A percentile compares a stretch with the other conserved stretches of the same genome.
Evolutionary conservation across 192 early-diverging fungal species (phyloP).

Genomic region (Rhizophagus prolifer): DNA sequence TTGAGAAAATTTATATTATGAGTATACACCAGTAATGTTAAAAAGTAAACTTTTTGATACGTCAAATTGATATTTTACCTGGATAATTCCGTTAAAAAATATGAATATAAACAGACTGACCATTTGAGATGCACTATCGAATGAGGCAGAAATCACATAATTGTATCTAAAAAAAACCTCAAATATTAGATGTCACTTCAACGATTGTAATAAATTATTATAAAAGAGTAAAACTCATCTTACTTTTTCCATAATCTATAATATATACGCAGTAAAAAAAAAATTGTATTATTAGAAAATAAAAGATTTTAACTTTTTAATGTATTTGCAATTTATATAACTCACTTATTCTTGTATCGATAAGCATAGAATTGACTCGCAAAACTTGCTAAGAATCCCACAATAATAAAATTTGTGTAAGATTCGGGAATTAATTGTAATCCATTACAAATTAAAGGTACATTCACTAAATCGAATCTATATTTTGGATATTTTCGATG

Average conservation of each 20-base stretch:
- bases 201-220: neutral
- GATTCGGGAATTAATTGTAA: neutral
- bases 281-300: neutral
- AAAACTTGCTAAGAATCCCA: conserved; percentile 2
- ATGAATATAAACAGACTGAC: conserved; percentile 46
- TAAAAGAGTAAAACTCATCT: neutral
- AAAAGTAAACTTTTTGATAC: neutral
- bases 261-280: neutral
- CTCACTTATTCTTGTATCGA: neutral
- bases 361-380: conserved; percentile 15
- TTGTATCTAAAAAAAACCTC: conserved; percentile 49
- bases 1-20: neutral
- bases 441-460: conserved; percentile 22
- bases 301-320: neutral
- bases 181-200: neutral
- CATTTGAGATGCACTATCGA: conserved; percentile 58
- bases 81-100: conserved; percentile 51
- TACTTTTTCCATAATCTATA: neutral
- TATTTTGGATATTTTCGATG: conserved; percentile 43
- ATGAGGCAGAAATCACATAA: conserved; percentile 64
- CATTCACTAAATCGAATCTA: conserved; percentile 35
- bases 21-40: neutral
- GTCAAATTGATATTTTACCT: neutral
- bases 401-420: conserved; percentile 14
- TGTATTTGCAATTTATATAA: neutral